Evolutionary conservation across 1,139 yeast species (phyloP), one percentile per base, ranked within the genome.

Genomic region (Sugiyamaella neomexicana): DNA sequence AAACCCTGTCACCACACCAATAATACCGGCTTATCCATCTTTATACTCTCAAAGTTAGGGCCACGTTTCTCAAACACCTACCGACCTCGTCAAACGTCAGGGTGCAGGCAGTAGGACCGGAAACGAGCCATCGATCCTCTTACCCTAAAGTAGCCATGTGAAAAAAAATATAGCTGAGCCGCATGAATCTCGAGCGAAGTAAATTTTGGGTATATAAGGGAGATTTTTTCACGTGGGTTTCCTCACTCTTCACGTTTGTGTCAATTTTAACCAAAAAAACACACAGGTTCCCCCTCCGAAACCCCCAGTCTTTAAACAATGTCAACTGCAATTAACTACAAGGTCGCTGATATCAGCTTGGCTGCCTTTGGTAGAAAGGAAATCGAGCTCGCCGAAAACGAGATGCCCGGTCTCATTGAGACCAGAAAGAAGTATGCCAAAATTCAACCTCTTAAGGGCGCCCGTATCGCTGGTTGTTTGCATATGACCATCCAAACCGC

Each of bases 401-500:
- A 93, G 80, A 95, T 95, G 99, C 99, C 99, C 68, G 99, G 99
- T 82, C 85, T 93, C 73, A 93, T 93, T 95, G 89, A 91, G 79
- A 91, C 93, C 79, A 88, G 99, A 81, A 82, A 81, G 76, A 85
- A 86, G 77, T 93, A 91, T 80, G 98, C 95, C 67, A 79, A 80
- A 56, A 85, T 83, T 63, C 97, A 93, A 80, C 99, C 99, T 65
- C 85, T 93, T 77, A 87, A 88, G 78, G 99, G 99, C 71, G 99
- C 99, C 66, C 86, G 98, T 80, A 85, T 93, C 72, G 99, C 99
- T 63, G 99, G 99, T 74, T 91, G 97, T 82, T 83, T 93, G 74
- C 99, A 93, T 82, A 95, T 95, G 99, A 93, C 99, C 75, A 88
- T 93, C 71, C 99, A 93, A 81, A 95, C 99, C 69, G 99, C 99